Conservation (phyloP, 2,329 filamentous ascomycete species). For the Xylariaceae sp. region DNA sequence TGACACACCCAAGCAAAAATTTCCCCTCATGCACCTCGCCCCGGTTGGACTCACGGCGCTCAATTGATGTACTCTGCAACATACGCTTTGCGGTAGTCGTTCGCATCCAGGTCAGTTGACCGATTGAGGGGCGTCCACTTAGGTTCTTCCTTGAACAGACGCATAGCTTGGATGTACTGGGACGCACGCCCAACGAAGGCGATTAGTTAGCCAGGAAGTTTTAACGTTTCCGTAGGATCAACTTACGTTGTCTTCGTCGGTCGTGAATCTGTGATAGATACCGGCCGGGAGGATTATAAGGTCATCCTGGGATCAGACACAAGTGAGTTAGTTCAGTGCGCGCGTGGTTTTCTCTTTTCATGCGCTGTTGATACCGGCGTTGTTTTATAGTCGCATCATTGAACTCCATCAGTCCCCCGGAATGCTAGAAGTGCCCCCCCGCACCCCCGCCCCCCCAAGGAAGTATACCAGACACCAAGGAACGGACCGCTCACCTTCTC, state of each 20-base stretch:
- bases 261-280: constrained; percentile 97
- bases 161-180: constrained; percentile 91
- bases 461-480: too few species aligned
- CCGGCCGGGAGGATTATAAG: constrained; percentile 89
- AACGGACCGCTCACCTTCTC: constrained; percentile 53
- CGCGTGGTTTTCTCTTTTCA: not conserved
- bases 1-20: too few species aligned
- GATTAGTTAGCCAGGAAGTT: not conserved
- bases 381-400: not conserved
- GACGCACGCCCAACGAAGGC: not conserved
- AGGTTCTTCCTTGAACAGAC: constrained; percentile 95
- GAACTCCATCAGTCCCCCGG: too few species aligned
- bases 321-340: not conserved
- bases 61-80: constrained; percentile 42
- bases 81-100: constrained; percentile 74
- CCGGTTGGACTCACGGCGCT: not conserved
- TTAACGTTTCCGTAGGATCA: too few species aligned
- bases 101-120: constrained; percentile 67
- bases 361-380: not conserved
- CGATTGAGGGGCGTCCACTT: constrained; percentile 97
- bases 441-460: too few species aligned
- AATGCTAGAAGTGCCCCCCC: too few species aligned
- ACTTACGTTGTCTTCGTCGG: constrained; percentile 82
- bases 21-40: not conserved
- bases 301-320: constrained; percentile 50